Base-by-base conservation (phyloP, 2,329 filamentous ascomycete genomes). In the Orbilia blumenaviensis region DNA sequence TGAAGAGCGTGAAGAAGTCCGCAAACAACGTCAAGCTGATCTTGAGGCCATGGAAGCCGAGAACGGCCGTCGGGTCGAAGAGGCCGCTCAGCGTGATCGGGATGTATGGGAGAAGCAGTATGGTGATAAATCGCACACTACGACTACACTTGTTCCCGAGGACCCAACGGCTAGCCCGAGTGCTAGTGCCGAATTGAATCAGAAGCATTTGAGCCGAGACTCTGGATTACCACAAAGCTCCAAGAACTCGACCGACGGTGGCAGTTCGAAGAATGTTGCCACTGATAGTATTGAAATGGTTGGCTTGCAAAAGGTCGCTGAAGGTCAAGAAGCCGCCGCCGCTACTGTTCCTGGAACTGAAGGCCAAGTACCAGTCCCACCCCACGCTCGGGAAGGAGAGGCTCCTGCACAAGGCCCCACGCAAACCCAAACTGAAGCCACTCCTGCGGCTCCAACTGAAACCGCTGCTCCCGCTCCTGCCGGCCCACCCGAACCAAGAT, bases 41-140 rank as follows among this genome's bases (percentile, higher is more conserved):
- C 83, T 89, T 69, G 86, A 90, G 62, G 85, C 84, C 58, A 88
- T 91, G 77, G 92, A 97, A 81, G 88, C 89, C 67, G 88, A 89
- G 42, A 86, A 91, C 1, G 93, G 92, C 2, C 87, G 89, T 63
- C 86, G 88, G 64, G 77, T 86, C 1, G 84, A 86, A 78, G 83
- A 84, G 63, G 82, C 83, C 34, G 85, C 84, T 48, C 81, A 83
- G 36, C 80, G 81, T 32, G 85, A 86, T 42, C 82, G 84, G 38
- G 81, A 81, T 25, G 81, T 89, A 76, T 97, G 94, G 94, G 94
- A 97, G 81, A 87, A 87, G 4, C 85, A 87, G 1, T 95, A 96
- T 79, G 92, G 91, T 0, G 86, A 91, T 77, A 88, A 71, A 87
- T 69, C 72, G 3, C 46, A 46, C 75, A 69, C 18, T 81, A 83